Evolutionary conservation across 2,329 filamentous ascomycete genomes (phyloP), one percentile per base, ranked within the genome.

Genomic region (Apiospora pterosperma): DNA sequence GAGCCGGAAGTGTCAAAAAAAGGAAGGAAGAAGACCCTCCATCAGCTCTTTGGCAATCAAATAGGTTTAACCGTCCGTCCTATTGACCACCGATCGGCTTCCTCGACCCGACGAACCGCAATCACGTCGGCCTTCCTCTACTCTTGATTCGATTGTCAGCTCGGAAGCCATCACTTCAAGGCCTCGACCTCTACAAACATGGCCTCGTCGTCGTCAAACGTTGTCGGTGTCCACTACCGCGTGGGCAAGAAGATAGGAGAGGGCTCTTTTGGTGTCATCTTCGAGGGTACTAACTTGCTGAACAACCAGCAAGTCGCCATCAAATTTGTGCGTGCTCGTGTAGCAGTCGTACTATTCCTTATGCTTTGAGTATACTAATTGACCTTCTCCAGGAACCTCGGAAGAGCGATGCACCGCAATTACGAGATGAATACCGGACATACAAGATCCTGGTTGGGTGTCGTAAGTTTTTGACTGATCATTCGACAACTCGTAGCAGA

Each of bases 231-330:
- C 71, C 96, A 99, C 83, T 99, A 99, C 81, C 88, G 96, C 71
- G 96, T 99, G 71, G 96, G 96, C 74, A 98, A 98, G 88, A 99
- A 99, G 85, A 98, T 99, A 73, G 96, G 96, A 78, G 96, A 98
- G 87, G 95, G 95, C 70, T 97, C 93, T 42, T 98, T 98, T 76
- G 95, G 95, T 84, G 96, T 98, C 73, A 97, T 98, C 77, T 98
- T 98, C 76, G 96, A 98, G 81, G 96, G 96, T 72, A 98, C 94
- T 76, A 99, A 99, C 79, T 86, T 99, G 73, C 86, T 99, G 79
- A 99, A 99, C 85, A 97, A 97, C 81, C 96, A 98, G 80, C 94
- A 97, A 82, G 95, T 99, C 68, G 96, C 96, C 75, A 99, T 99
- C 85, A 99, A 99, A 85, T 99, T 99, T 81, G 93, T 97, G 82